Evolutionary conservation across 2,329 filamentous ascomycete species (phyloP).

Genomic region (Cladophialophora carrionii): DNA sequence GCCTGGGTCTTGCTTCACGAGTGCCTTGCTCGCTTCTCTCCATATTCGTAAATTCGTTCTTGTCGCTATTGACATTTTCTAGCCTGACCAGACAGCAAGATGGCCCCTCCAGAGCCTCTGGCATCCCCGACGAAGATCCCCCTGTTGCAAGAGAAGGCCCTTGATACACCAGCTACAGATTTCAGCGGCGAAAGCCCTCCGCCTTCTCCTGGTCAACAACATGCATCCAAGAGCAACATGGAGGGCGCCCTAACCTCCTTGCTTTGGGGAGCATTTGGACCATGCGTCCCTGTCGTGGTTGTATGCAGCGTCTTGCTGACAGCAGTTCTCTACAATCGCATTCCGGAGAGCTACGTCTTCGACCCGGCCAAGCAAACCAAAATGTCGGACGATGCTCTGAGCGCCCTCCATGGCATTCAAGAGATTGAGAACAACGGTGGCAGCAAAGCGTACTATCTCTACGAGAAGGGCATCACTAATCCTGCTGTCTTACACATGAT

Average conservation of each 20-base stretch:
- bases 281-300: constrained; percentile 29
- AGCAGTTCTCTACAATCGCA: constrained; percentile 26
- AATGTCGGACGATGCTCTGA: constrained; percentile 8
- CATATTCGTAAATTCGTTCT: background rate
- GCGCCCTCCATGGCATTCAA: constrained; percentile 16
- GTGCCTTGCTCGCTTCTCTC: background rate
- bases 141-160: constrained; percentile 9
- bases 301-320: constrained; percentile 26
- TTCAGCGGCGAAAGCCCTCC: constrained; percentile 12
- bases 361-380: constrained; percentile 7
- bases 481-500: constrained; percentile 32
- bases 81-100: constrained; percentile 1
- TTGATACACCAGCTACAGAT: constrained; percentile 8
- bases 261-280: constrained; percentile 29
- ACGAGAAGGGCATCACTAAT: constrained; percentile 26
- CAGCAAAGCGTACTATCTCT: constrained; percentile 26
- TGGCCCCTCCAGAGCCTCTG: constrained; percentile 4
- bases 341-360: constrained; percentile 23
- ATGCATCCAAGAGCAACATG: constrained; percentile 17
- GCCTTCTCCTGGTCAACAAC: constrained; percentile 5
- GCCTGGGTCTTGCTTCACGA: background rate
- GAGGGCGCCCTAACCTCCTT: constrained; percentile 20
- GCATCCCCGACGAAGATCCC: constrained; percentile 15
- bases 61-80: background rate
- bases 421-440: constrained; percentile 22